Evolutionary conservation across 164 flowering plant genomes (phyloP).

Genomic region (Magnolia sinica): DNA sequence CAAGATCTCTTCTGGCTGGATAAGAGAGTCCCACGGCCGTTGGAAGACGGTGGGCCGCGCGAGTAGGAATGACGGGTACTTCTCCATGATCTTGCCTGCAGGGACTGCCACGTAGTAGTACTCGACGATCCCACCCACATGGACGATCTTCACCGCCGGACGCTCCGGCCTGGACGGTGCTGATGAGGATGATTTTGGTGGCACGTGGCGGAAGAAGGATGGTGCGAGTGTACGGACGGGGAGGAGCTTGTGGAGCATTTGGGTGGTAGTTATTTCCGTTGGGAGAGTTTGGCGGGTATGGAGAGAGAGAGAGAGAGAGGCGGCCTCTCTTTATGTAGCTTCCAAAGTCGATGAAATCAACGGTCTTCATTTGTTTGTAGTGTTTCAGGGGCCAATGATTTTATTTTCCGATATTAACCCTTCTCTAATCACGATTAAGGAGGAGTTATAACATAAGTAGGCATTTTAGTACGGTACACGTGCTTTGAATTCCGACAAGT

Average conservation of each 20-base stretch:
- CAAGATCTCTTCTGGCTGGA: constrained; percentile 40
- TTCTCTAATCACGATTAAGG: background rate
- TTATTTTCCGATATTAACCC: too few relatives aligned
- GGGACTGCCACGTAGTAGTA: constrained; percentile 46
- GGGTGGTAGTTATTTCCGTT: constrained; percentile 7
- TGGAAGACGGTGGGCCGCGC: constrained; percentile 43
- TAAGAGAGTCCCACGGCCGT: constrained; percentile 46
- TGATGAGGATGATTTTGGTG: background rate
- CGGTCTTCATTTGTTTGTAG: background rate
- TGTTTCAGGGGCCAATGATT: too few relatives aligned
- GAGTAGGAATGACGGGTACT: constrained; percentile 37
- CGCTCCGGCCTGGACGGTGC: background rate
- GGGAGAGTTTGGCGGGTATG: background rate
- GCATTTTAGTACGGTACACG: too few relatives aligned
- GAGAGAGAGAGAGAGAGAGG: background rate
- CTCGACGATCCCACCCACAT: constrained; percentile 42
- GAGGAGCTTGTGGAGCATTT: constrained; percentile 11
- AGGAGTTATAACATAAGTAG: background rate
- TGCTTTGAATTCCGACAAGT: too few relatives aligned
- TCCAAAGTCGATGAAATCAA: constrained; percentile 5
- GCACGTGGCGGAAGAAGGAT: background rate
- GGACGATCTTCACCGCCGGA: constrained; percentile 38
- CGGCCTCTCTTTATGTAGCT: background rate
- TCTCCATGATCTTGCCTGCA: constrained; percentile 42
- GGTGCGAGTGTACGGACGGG: background rate